Base-by-base conservation (phyloP, 768 basidiomycete species). In the Suillus tomentosus region DNA sequence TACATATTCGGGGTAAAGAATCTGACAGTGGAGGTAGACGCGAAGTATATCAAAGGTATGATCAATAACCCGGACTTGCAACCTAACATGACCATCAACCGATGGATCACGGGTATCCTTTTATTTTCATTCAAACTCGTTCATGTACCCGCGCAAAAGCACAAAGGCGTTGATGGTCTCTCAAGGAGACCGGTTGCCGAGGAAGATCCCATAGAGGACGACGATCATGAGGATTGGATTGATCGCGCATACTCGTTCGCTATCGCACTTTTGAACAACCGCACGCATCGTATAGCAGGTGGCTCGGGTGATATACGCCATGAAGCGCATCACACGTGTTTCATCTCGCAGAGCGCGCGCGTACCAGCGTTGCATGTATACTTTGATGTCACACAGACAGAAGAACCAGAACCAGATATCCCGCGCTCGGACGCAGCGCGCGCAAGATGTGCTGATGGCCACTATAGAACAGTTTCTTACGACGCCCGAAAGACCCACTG, bases 41-140 rank as follows among this genome's bases (percentile, higher is more conserved):
- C 75, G 0, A 73, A 72, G 60, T 68, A 53, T 15, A 73, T 81
- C 39, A 69, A 72, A 27, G 80, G 77, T 3, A 81, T 78, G 77
- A 64, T 77, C n/a, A 67, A 64, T 9, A 74, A 72, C 17, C 77
- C 67, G 3, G 70, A 72, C 58, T 48, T 67, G 22, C 66, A 69
- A n/a, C 79, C 77, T 0, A 76, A 72, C 54, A 71, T 74, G 0
- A 72, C 72, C 1, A 69, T 76, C 3, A 74, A 76, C 45, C 19
- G 71, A 9, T 74, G 69, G 75, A 71, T 73, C 43, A 62, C 67
- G 6, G 64, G 50, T 13, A 76, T 76, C 15, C 60, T 43, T 3
- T 68, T 6, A 64, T 68, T 24, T 74, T 78, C 62, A 47, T 78
- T 79, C 66, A 57, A 63, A 2, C 66, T 77, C 1, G 54, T 65